Evolutionary conservation across 495 filamentous ascomycete species (phyloP).

Genomic region (Tuber brumale): DNA sequence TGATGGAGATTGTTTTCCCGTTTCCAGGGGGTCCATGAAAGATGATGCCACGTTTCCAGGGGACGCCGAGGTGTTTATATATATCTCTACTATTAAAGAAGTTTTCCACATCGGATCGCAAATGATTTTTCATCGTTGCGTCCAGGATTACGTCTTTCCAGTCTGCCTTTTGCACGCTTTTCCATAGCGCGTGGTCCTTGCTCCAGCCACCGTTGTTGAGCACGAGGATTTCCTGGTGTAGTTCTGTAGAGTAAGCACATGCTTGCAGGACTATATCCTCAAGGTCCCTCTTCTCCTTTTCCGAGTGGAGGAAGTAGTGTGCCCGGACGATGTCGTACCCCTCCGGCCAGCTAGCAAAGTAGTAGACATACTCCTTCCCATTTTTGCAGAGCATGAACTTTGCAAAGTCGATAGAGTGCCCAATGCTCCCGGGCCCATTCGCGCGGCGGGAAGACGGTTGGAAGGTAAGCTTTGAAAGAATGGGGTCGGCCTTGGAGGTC

Average conservation of each 20-base stretch:
- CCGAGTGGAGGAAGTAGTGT: conserved; percentile 50
- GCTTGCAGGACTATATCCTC: conserved; percentile 53
- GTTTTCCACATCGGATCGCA: conserved; percentile 54
- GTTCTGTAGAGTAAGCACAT: conserved; percentile 47
- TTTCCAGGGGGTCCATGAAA: conserved; percentile 52
- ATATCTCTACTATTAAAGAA: conserved; percentile 54
- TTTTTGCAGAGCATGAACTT: conserved; percentile 52
- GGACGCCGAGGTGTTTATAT: conserved; percentile 55
- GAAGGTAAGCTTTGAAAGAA: conserved; percentile 41
- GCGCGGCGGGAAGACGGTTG: conserved; percentile 51
- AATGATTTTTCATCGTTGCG: conserved; percentile 53
- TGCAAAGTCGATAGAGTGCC: conserved; percentile 47
- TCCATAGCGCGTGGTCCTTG: conserved; percentile 55
- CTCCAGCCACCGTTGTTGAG: conserved; percentile 57
- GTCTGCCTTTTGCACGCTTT: conserved; percentile 50
- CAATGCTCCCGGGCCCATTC: conserved; percentile 47
- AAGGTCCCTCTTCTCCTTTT: conserved; percentile 38
- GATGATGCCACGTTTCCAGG: conserved; percentile 55
- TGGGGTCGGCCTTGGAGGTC: conserved; percentile 42
- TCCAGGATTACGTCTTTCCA: conserved; percentile 66
- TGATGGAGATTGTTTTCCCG: conserved; percentile 64
- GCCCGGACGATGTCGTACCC: conserved; percentile 42
- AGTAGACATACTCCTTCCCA: conserved; percentile 50
- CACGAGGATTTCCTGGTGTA: conserved; percentile 59
- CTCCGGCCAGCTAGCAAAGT: conserved; percentile 50